phyloP scores from a whole-genome alignment of 257 asterid genomes.

The Eucommia ulmoides region DNA sequence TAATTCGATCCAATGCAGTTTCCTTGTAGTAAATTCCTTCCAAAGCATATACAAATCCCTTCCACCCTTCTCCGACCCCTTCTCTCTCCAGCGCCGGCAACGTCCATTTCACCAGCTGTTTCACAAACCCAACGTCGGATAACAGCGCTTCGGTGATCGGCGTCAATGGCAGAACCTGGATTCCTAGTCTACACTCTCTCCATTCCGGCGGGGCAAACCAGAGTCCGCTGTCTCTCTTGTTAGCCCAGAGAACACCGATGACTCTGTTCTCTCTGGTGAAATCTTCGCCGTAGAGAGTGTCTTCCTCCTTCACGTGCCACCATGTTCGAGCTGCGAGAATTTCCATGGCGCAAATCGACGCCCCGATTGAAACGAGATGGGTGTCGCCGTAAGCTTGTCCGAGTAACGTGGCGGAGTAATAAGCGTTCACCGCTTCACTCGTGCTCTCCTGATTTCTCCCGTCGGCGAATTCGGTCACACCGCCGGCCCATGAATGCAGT shows the following conservation, averaged over 20 bases:
- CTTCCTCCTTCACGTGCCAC: slow-evolving; percentile 75
- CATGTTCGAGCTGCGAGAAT: slow-evolving; percentile 75
- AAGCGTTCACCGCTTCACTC: slow-evolving; percentile 86
- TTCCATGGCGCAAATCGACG: slow-evolving; percentile 65
- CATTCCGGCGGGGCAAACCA: slow-evolving; percentile 89
- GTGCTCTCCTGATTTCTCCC: slow-evolving; percentile 95
- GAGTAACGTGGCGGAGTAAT: slow-evolving; percentile 88
- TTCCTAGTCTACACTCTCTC: slow-evolving; percentile 76
- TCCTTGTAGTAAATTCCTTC: slow-evolving; percentile 59
- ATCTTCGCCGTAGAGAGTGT: slow-evolving; percentile 36
- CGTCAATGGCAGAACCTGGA: slow-evolving; percentile 63
- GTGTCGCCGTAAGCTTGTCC: slow-evolving; percentile 88
- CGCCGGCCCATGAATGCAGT: slow-evolving; percentile 96
- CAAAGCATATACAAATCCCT: slow-evolving; percentile 70
- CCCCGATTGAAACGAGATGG: slow-evolving; percentile 61
- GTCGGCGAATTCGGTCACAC: slow-evolving; percentile 79
- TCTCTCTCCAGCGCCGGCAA: slow-evolving; percentile 61
- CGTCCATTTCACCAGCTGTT: slow-evolving; percentile 64
- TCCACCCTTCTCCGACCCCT: slow-evolving; percentile 97
- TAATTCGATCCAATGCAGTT: slow-evolving; percentile 35
- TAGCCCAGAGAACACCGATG: slow-evolving; percentile 85
- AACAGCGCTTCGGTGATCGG: slow-evolving; percentile 70
- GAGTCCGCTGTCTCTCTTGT: slow-evolving; percentile 71
- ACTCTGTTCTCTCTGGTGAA: slow-evolving; percentile 57
- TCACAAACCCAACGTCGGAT: slow-evolving; percentile 46